phyloP scores from a whole-genome alignment of 192 early-diverging fungal species.

The Umbelopsis vinacea region DNA sequence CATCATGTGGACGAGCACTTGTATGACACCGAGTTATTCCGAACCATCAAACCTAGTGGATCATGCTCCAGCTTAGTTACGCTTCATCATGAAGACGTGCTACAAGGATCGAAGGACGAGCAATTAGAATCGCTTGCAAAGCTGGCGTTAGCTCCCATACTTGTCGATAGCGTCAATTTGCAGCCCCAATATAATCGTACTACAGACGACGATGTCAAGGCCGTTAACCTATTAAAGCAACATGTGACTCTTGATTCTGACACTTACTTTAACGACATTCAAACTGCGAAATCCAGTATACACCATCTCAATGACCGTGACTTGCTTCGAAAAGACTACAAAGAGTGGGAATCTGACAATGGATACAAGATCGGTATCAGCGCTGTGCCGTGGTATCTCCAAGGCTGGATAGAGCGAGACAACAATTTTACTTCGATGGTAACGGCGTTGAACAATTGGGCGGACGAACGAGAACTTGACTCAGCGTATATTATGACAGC shows the following conservation, averaged over 20 bases:
- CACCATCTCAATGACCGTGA: constrained; percentile 50
- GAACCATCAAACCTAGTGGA: constrained; percentile 64
- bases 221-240: constrained; percentile 44
- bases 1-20: constrained; percentile 71
- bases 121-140: constrained; percentile 41
- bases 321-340: constrained; percentile 76
- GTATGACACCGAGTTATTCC: constrained; percentile 41
- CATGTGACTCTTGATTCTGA: constrained; percentile 13
- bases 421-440: constrained; percentile 34
- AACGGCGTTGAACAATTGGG: constrained; percentile 38
- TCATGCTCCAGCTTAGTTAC: constrained; percentile 61
- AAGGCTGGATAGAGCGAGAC: constrained; percentile 56
- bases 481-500: constrained; percentile 60
- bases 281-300: constrained; percentile 57
- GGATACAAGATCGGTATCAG: constrained; percentile 62
- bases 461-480: constrained; percentile 50
- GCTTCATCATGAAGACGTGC: constrained; percentile 37
- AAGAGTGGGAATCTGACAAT: constrained; percentile 58
- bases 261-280: constrained; percentile 51
- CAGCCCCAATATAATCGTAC: constrained; percentile 53
- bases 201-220: constrained; percentile 47
- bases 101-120: constrained; percentile 4
- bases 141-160: constrained; percentile 62
- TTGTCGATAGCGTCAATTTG: constrained; percentile 71
- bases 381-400: constrained; percentile 56